phyloP scores from a whole-genome alignment of 768 basidiomycete genomes.

The Strobilomyces dryophilus region DNA sequence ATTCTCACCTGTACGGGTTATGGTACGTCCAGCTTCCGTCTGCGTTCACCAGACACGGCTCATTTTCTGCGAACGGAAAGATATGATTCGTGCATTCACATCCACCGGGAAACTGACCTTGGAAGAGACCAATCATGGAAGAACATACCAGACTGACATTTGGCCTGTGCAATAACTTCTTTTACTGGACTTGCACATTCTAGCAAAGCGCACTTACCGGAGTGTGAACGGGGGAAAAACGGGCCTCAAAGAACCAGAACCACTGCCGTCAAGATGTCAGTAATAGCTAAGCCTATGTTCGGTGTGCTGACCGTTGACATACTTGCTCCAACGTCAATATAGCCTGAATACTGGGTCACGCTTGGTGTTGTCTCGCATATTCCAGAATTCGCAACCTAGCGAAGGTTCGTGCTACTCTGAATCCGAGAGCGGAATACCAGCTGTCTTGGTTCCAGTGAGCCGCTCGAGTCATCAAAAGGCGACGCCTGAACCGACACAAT shows the following conservation, averaged over 20 bases:
- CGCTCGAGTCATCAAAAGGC: not conserved
- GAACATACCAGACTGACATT: conserved; percentile 63
- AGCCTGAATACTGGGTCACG: conserved; percentile 54
- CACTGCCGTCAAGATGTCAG: conserved; percentile 40
- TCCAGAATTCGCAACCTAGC: conserved; percentile 54
- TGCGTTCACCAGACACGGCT: conserved; percentile 56
- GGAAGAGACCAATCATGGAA: conserved; percentile 63
- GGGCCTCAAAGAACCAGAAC: conserved; percentile 74
- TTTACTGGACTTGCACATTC: not conserved
- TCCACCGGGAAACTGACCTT: conserved; percentile 35
- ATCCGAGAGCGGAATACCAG: conserved; percentile 12
- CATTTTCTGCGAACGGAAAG: conserved; percentile 42
- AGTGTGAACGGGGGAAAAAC: conserved; percentile 59
- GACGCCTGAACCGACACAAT: not conserved
- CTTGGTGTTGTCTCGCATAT: conserved; percentile 64
- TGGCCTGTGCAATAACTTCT: conserved; percentile 33
- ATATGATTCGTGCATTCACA: not conserved
- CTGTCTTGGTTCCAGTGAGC: not conserved
- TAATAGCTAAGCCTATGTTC: not conserved
- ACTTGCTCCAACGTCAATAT: conserved; percentile 51
- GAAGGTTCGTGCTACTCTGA: conserved; percentile 30
- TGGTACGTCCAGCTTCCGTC: conserved; percentile 49
- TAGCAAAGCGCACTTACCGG: conserved; percentile 37
- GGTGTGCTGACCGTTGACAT: conserved; percentile 50
- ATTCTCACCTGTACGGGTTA: conserved; percentile 56